Base-by-base conservation (phyloP, 2,329 filamentous ascomycete species). In the Claviceps quebecensis region DNA sequence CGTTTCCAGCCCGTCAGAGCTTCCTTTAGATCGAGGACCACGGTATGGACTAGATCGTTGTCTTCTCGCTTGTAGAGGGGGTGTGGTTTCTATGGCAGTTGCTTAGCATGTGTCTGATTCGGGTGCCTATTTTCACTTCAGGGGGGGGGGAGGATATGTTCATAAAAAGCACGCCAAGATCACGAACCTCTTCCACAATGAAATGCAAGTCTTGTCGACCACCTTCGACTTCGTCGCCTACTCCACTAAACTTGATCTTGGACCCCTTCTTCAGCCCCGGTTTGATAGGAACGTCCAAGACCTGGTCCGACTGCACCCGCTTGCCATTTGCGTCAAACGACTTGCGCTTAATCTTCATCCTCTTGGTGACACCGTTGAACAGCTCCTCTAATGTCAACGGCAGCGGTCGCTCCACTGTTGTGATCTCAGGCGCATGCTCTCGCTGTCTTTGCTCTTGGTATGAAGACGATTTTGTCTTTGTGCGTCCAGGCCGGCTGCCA, bases 301-400 rank as follows among this genome's bases (percentile, higher is more conserved):
- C 87, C 62, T 90, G 86, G 60, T 98, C 93, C 54, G 90, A 86
- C 3, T 84, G 85, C 44, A 80, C 87, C 59, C 89, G 82, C 73
- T 95, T 95, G 53, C 88, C 88, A 0, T 77, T 83, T 19, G 83
- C 75, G 66, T 98, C 93, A 65, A 87, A 97, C 17, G 85, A 89
- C 80, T 97, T 97, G 62, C 91, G 81, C 74, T 95, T 96, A 57
- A 97, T 95, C 72, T 93, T 95, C 77, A 98, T 88, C 76, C 95
- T 96, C 79, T 98, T 98, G 47, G 85, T 88, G 38, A 82, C 81
- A 41, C 93, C 93, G 26, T 77, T 83, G 72, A 81, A 97, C 55
- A 97, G 70, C 62, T 98, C 93, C 67, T 98, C 93, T 37, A 98
- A 72, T 2, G 85, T 81, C 22, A 98, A 72, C 2, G 83, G 80